These are phyloP conservation scores for Cavenderia fasciculata DNA, from an alignment of 78 protist genomes.

Conservation along the genomic window DNA sequence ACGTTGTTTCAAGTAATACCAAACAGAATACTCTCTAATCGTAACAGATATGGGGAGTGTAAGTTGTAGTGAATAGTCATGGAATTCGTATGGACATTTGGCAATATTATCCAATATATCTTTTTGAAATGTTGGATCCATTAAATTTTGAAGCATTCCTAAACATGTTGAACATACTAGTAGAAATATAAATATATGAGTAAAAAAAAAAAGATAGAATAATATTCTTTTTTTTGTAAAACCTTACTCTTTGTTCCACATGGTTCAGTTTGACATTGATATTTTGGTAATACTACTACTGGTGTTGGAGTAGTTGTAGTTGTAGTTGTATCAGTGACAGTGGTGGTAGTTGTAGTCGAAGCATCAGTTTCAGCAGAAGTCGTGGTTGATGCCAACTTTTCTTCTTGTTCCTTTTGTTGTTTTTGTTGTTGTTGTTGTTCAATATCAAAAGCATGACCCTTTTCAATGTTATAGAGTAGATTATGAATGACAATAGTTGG, in stretches of 20 bases:
- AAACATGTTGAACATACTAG: conserved; percentile 35
- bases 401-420: not conserved
- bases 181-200: not conserved
- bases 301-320: not conserved
- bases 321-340: not conserved
- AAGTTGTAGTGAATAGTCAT: conserved; percentile 42
- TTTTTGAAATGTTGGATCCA: not conserved
- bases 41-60: conserved; percentile 11
- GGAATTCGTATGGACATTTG: conserved; percentile 30
- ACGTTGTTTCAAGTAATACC: not conserved
- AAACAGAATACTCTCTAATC: conserved; percentile 46
- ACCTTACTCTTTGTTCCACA: not conserved
- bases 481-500: not conserved
- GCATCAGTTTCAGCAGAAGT: not conserved
- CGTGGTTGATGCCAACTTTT: not conserved
- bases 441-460: not conserved
- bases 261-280: not conserved
- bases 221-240: not conserved
- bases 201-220: not conserved
- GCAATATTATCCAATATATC: conserved; percentile 9
- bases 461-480: not conserved
- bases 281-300: not conserved
- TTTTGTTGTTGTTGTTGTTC: conserved; percentile 1
- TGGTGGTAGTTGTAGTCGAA: not conserved
- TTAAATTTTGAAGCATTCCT: conserved; percentile 56